phyloP scores from a whole-genome alignment of 345 rosid genomes.

The Bruguiera gymnorhiza region DNA sequence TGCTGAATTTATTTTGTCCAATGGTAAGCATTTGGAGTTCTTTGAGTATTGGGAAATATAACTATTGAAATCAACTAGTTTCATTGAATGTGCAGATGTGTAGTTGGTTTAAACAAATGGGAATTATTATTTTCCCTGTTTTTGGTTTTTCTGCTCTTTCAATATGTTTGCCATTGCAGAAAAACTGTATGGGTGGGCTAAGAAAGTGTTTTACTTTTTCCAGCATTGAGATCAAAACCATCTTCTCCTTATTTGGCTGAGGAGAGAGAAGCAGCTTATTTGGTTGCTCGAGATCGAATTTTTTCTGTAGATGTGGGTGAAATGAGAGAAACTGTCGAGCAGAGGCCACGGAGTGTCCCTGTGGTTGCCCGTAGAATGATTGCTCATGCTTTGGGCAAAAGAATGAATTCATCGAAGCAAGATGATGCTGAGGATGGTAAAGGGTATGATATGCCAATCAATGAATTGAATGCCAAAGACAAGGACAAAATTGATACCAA shows the following conservation, averaged over 20 bases:
- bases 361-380: constrained; percentile 72
- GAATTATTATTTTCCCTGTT: no score
- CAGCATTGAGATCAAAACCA: constrained; percentile 33
- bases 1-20: no score
- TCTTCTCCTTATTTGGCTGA: constrained; percentile 36
- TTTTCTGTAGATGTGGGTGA: constrained; percentile 44
- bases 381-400: constrained; percentile 72
- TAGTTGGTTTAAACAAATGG: no score
- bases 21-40: background rate
- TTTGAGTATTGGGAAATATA: background rate
- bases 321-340: constrained; percentile 31
- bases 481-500: constrained; percentile 21
- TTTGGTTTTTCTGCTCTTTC: no score
- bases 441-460: constrained; percentile 15
- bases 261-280: constrained; percentile 65
- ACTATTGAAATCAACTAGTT: background rate
- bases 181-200: constrained; percentile 5
- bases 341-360: constrained; percentile 45
- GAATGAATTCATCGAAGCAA: constrained; percentile 15
- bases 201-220: constrained; percentile 12
- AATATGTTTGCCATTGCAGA: no score
- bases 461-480: constrained; percentile 14
- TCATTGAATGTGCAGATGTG: background rate
- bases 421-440: constrained; percentile 17
- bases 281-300: constrained; percentile 61